Conservation (phyloP, 345 rosid genomes). For the Rubroshorea leprosula region DNA sequence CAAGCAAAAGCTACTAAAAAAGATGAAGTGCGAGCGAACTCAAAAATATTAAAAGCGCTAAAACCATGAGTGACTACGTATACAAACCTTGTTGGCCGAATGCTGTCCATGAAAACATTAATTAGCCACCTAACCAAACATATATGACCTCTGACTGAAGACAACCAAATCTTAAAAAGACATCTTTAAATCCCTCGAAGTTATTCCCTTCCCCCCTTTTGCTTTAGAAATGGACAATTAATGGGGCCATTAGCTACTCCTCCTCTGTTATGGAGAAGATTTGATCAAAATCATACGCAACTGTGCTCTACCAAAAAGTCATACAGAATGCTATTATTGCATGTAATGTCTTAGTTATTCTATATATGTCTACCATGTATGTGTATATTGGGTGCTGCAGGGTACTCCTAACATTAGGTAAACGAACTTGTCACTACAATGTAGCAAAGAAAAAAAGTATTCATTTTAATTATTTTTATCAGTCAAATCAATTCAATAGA, state of each 20-base stretch:
- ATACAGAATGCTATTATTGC: neutral
- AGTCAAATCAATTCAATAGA: neutral
- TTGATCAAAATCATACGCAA: no score
- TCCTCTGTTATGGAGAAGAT: no score
- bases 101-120: slow-evolving; percentile 8
- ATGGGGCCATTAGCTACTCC: no score
- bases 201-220: no score
- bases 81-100: slow-evolving; percentile 16
- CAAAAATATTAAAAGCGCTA: neutral
- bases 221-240: no score
- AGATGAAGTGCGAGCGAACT: neutral
- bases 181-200: no score
- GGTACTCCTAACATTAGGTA: slow-evolving; percentile 1
- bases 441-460: neutral
- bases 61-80: neutral
- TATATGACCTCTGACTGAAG: no score
- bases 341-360: neutral
- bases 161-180: no score
- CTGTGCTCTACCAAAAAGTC: no score
- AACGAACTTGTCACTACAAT: neutral
- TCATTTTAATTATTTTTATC: neutral
- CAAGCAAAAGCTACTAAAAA: no score
- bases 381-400: no score
- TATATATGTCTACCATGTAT: no score
- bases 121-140: neutral